Conservation (phyloP, 2,329 filamentous ascomycete genomes). For the Hysterium pulicare region DNA sequence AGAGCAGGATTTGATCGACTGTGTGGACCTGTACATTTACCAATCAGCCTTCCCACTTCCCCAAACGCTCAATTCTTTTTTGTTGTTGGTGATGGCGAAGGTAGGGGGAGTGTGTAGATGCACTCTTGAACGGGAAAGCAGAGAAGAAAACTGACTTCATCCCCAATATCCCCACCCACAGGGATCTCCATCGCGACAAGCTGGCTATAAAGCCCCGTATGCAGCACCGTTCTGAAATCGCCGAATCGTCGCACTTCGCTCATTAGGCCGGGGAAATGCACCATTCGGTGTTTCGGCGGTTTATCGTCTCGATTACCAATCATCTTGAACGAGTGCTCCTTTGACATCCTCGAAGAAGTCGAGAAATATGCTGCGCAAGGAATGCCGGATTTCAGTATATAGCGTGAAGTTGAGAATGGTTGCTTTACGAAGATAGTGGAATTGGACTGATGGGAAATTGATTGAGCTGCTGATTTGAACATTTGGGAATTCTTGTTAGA, state of each 20-base stretch:
- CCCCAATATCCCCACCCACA: conserved; percentile 62
- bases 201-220: conserved; percentile 61
- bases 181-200: conserved; percentile 64
- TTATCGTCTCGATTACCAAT: conserved; percentile 24
- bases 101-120: too few species aligned
- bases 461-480: too few species aligned
- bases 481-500: too few species aligned
- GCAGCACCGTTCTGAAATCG: conserved; percentile 60
- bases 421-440: neutral
- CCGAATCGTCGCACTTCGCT: conserved; percentile 53
- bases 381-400: neutral
- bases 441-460: neutral
- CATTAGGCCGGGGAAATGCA: conserved; percentile 58
- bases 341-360: neutral
- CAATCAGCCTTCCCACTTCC: conserved; percentile 2
- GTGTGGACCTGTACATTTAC: conserved; percentile 44
- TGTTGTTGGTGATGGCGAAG: too few species aligned
- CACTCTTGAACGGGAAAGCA: too few species aligned
- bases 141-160: conserved; percentile 60
- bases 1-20: conserved; percentile 63
- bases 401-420: neutral
- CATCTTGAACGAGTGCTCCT: conserved; percentile 9
- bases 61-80: too few species aligned
- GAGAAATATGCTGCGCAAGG: neutral
- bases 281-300: conserved; percentile 49